These are phyloP conservation scores for Alternaria panax DNA, from an alignment of 2,329 filamentous ascomycete species.

Conservation along the genomic window DNA sequence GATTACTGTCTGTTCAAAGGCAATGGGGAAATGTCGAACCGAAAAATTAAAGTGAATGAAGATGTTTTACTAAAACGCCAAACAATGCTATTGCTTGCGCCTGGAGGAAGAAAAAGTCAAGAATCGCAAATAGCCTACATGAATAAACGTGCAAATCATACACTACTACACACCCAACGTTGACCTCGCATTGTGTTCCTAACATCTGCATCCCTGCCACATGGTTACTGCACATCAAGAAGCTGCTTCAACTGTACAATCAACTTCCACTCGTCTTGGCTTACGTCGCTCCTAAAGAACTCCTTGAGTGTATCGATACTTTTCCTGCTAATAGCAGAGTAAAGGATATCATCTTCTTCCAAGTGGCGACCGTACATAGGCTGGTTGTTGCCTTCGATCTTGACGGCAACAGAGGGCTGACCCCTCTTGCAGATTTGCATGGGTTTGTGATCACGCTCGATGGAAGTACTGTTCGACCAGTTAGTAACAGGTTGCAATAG, in stretches of 20 bases:
- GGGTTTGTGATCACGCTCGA: conserved; percentile 97
- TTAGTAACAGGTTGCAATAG: conserved; percentile 15
- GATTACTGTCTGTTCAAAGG: background rate
- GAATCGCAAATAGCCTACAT: background rate
- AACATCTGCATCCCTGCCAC: background rate
- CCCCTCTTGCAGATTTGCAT: conserved; percentile 92
- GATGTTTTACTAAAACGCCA: background rate
- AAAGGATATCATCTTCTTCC: conserved; percentile 87
- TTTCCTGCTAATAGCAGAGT: conserved; percentile 83
- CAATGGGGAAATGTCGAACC: background rate
- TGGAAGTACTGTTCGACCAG: conserved; percentile 72
- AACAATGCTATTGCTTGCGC: background rate
- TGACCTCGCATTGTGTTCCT: background rate
- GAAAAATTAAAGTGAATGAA: background rate
- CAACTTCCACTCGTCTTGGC: conserved; percentile 91
- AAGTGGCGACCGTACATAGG: conserved; percentile 94
- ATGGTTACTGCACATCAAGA: conserved; percentile 73
- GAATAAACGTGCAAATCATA: background rate
- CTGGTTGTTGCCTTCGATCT: conserved; percentile 94
- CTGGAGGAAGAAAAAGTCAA: background rate
- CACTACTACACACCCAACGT: background rate
- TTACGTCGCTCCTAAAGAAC: conserved; percentile 87
- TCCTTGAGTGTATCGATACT: conserved; percentile 97
- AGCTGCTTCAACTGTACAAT: conserved; percentile 95
- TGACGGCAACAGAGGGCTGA: conserved; percentile 95